Conservation (phyloP, 1,284 basidiomycete genomes). For the Heterobasidion occidentale region DNA sequence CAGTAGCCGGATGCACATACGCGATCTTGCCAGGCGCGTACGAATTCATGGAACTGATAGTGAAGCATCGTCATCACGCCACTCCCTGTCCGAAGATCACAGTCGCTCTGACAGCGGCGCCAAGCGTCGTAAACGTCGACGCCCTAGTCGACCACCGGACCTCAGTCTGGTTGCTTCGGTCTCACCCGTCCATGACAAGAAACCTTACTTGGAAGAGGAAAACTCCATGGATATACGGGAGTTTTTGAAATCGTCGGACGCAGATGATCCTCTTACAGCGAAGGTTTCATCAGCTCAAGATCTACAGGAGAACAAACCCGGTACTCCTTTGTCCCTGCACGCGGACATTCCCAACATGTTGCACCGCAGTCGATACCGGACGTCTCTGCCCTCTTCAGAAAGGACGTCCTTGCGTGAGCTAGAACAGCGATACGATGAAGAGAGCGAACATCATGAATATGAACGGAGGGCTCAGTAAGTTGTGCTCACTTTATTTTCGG, state of each 20-base stretch:
- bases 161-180: conserved; percentile 6
- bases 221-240: not conserved
- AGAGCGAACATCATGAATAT: conserved; percentile 45
- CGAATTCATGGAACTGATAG: conserved; percentile 28
- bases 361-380: conserved; percentile 14
- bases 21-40: conserved; percentile 29
- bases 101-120: conserved; percentile 25
- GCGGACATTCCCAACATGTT: conserved; percentile 2
- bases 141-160: conserved; percentile 8
- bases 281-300: conserved; percentile 1
- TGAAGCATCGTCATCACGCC: conserved; percentile 37
- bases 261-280: not conserved
- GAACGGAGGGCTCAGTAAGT: conserved; percentile 51
- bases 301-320: not conserved
- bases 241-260: not conserved
- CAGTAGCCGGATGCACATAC: conserved; percentile 32
- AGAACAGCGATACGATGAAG: conserved; percentile 36
- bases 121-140: conserved; percentile 9
- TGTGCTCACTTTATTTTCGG: conserved; percentile 2
- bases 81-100: conserved; percentile 39
- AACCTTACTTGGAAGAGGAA: not conserved
- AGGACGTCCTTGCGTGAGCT: conserved; percentile 15
- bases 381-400: conserved; percentile 19
- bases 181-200: not conserved
- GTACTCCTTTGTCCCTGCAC: not conserved